phyloP scores from a whole-genome alignment of 2,329 filamentous ascomycete species.

The Elsinoe fawcettii region DNA sequence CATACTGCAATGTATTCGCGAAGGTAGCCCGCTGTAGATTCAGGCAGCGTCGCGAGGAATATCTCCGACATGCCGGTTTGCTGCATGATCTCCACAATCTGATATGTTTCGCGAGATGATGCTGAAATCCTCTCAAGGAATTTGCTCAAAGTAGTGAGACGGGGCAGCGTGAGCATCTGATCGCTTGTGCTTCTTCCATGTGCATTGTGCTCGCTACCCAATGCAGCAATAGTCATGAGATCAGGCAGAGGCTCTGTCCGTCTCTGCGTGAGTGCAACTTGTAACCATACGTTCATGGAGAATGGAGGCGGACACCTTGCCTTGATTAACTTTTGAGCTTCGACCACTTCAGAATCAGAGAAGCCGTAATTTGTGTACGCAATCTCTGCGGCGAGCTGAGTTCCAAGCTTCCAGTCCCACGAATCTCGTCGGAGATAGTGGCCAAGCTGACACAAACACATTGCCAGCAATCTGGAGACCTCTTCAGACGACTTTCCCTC shows the following conservation, averaged over 20 bases:
- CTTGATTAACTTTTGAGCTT: slow-evolving; percentile 38
- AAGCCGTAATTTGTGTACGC: slow-evolving; percentile 36
- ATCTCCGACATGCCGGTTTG: slow-evolving; percentile 58
- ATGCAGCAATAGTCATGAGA: not conserved
- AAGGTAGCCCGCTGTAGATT: slow-evolving; percentile 70
- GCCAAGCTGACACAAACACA: slow-evolving; percentile 70
- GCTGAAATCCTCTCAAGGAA: not conserved
- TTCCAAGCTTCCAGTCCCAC: slow-evolving; percentile 48
- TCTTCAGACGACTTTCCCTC: not conserved
- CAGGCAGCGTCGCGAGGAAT: slow-evolving; percentile 74
- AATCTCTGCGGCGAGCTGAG: slow-evolving; percentile 55
- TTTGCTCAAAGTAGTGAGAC: not conserved
- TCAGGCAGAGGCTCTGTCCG: not conserved
- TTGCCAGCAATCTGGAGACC: slow-evolving; percentile 43
- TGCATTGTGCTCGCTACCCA: not conserved
- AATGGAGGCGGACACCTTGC: slow-evolving; percentile 42
- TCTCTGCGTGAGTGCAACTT: not conserved
- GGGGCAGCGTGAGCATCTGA: not conserved
- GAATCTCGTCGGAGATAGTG: slow-evolving; percentile 69
- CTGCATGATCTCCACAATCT: slow-evolving; percentile 53
- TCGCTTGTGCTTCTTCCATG: not conserved
- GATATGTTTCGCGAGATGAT: slow-evolving; percentile 2
- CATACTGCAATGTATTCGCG: slow-evolving; percentile 79
- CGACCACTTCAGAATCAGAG: slow-evolving; percentile 12
- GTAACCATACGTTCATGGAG: slow-evolving; percentile 32